Conservation (phyloP, 2,329 filamentous ascomycete genomes). For the Fusarium austroafricanum region DNA sequence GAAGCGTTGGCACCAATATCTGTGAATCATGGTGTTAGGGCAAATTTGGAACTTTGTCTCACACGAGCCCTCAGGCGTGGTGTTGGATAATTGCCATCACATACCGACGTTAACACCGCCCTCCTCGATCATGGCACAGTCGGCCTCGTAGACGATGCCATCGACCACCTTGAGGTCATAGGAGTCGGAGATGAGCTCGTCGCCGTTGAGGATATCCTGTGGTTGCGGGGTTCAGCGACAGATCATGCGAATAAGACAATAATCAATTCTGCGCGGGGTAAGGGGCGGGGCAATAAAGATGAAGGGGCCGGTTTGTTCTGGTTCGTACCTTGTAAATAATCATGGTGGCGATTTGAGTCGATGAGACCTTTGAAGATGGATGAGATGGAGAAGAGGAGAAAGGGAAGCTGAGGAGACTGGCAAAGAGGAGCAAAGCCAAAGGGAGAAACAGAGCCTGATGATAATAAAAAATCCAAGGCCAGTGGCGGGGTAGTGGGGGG, state of each 20-base stretch:
- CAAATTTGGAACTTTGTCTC: neutral
- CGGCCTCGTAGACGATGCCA: constrained; percentile 85
- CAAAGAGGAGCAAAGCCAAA: constrained; percentile 36
- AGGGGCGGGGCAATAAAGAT: constrained; percentile 15
- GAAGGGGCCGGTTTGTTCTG: neutral
- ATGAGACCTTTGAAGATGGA: constrained; percentile 31
- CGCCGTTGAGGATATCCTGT: constrained; percentile 88
- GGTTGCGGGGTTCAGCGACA: constrained; percentile 47
- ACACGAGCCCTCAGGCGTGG: neutral
- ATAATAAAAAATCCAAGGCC: constrained; percentile 46
- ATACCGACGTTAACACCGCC: constrained; percentile 78
- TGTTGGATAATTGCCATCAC: constrained; percentile 49
- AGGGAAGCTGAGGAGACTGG: constrained; percentile 33
- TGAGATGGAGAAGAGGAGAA: constrained; percentile 24
- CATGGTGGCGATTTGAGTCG: constrained; percentile 68
- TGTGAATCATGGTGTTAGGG: constrained; percentile 49
- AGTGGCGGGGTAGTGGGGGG: constrained; percentile 44
- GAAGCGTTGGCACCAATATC: constrained; percentile 97
- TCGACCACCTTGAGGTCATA: constrained; percentile 86
- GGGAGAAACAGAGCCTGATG: constrained; percentile 39
- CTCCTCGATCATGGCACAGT: constrained; percentile 90
- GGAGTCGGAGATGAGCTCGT: constrained; percentile 98
- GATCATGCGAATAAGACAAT: constrained; percentile 31
- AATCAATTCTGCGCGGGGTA: constrained; percentile 34
- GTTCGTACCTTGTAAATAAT: constrained; percentile 75